Percentiles rank a stretch among this genome's conserved stretches.
Conservation (phyloP, 176 grass and related monocot species). For the Phragmites australis region DNA sequence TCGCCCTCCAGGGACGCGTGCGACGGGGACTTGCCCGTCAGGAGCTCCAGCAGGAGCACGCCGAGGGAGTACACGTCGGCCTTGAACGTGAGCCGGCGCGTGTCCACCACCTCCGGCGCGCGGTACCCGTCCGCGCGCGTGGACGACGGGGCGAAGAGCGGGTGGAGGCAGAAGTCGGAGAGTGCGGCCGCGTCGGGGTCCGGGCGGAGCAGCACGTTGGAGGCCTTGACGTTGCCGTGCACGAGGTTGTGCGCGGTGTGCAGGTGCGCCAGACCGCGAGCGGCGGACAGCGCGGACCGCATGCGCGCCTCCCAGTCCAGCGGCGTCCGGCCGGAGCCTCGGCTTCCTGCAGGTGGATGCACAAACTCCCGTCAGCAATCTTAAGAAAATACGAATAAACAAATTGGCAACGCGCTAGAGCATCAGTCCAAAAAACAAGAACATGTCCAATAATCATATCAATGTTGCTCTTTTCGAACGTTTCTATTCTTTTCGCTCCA, state of each 20-base stretch:
- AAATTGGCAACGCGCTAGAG: not conserved
- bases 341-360: conserved; percentile 57
- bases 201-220: conserved; percentile 87
- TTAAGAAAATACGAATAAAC: not conserved
- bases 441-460: not conserved
- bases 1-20: conserved; percentile 78
- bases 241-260: conserved; percentile 64
- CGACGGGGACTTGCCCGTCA: conserved; percentile 82
- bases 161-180: conserved; percentile 77
- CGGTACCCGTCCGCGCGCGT: conserved; percentile 62
- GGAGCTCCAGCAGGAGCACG: conserved; percentile 82
- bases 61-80: conserved; percentile 93
- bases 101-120: conserved; percentile 77
- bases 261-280: conserved; percentile 74
- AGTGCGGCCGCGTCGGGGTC: conserved; percentile 67
- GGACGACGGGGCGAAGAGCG: conserved; percentile 60
- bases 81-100: conserved; percentile 75
- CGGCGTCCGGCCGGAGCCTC: conserved; percentile 73
- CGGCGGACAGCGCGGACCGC: conserved; percentile 66
- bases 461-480: not conserved
- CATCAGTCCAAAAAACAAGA: not conserved
- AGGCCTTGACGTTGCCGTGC: conserved; percentile 90
- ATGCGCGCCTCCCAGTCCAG: conserved; percentile 93
- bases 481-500: not conserved
- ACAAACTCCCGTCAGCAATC: conserved; percentile 30